Evolutionary conservation across 2,329 filamentous ascomycete species (phyloP).

Genomic region (Curvularia sp.): DNA sequence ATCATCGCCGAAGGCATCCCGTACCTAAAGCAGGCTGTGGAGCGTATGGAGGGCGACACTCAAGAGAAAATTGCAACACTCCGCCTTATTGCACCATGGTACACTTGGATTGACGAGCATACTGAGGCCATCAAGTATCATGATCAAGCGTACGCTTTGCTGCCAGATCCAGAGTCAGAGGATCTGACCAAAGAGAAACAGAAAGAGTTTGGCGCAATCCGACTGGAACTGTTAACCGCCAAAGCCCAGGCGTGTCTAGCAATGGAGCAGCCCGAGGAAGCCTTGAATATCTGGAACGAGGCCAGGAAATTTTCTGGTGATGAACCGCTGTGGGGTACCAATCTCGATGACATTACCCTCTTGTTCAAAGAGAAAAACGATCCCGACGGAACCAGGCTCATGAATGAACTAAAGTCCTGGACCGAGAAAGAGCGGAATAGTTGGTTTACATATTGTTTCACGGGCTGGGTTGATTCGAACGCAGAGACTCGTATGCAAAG

Average conservation of each 20-base stretch:
- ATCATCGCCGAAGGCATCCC: background rate
- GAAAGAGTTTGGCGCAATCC: background rate
- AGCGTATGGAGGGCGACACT: background rate
- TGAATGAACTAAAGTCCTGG: background rate
- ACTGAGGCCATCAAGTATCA: background rate
- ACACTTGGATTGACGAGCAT: background rate
- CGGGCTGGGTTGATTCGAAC: background rate
- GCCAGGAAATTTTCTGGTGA: background rate
- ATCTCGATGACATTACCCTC: conserved; percentile 1
- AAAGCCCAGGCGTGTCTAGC: background rate
- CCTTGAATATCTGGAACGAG: background rate
- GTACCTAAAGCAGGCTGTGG: background rate
- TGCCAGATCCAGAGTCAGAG: background rate
- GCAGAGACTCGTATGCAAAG: conserved; percentile 5
- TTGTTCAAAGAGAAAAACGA: background rate
- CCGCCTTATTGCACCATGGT: background rate
- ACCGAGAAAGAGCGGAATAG: conserved; percentile 1
- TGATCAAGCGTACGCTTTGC: conserved; percentile 1
- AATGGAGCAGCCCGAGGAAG: background rate
- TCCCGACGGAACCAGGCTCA: background rate
- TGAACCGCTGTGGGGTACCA: background rate
- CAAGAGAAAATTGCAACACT: background rate
- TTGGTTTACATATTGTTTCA: conserved; percentile 2
- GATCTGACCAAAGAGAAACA: background rate
- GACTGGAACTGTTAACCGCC: background rate